These are phyloP conservation scores for Panicum virgatum DNA, from an alignment of 202 grass and related monocot genomes.

Conservation along the genomic window DNA sequence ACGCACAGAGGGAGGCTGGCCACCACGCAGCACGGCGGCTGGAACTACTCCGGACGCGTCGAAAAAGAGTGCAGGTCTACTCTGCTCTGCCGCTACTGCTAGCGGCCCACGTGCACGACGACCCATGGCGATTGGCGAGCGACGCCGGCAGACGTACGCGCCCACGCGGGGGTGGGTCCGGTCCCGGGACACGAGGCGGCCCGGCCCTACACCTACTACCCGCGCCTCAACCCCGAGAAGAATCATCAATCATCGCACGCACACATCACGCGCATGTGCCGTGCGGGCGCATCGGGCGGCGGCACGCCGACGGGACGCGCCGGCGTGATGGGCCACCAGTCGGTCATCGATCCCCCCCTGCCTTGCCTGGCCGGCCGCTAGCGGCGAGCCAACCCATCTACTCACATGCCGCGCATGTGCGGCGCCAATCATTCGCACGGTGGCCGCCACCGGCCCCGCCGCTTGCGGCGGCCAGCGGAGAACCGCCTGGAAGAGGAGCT, in stretches of 20 bases:
- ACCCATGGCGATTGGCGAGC: not conserved
- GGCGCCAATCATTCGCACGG: conserved; percentile 43
- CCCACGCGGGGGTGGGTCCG: not conserved
- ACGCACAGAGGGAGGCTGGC: not conserved
- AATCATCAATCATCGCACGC: not conserved
- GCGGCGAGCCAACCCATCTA: not conserved
- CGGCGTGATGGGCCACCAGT: no score
- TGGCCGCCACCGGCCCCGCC: not conserved
- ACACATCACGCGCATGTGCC: not conserved
- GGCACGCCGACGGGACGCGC: conserved; percentile 23
- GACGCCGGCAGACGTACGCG: no score
- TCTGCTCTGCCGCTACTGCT: no score
- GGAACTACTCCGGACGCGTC: not conserved
- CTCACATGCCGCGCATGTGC: conserved; percentile 49
- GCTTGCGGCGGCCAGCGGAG: not conserved
- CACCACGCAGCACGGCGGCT: no score
- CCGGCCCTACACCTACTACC: no score
- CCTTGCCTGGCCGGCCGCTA: no score
- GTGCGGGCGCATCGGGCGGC: not conserved
- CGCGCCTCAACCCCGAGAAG: not conserved
- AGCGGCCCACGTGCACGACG: not conserved
- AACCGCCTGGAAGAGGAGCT: not conserved
- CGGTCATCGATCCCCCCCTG: no score
- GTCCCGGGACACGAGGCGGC: not conserved
- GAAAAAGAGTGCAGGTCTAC: no score